These are phyloP conservation scores for Umbilicus rupestris DNA, from an alignment of 164 flowering plant genomes.

Conservation along the genomic window DNA sequence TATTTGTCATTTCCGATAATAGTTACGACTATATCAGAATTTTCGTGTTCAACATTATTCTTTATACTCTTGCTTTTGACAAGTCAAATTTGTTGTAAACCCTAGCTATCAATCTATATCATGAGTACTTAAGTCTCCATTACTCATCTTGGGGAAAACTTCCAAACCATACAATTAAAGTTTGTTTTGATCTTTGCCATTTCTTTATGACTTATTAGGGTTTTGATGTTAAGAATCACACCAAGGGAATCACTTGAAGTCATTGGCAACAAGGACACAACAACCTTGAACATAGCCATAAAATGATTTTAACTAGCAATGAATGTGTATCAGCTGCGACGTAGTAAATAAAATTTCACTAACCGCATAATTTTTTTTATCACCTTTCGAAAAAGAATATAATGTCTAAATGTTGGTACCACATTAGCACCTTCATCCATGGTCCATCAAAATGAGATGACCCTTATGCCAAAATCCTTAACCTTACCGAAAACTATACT, in stretches of 20 bases:
- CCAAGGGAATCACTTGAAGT: neutral
- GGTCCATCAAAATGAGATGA: neutral
- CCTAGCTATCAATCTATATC: neutral
- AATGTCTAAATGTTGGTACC: neutral
- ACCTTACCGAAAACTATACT: no score
- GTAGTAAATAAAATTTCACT: no score
- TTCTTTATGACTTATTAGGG: neutral
- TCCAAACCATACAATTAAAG: conserved; percentile 4
- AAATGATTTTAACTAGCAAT: no score
- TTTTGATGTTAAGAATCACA: neutral
- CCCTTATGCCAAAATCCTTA: neutral
- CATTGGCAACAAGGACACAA: neutral
- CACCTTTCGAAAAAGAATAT: neutral
- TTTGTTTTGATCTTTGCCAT: conserved; percentile 4
- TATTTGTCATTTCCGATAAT: no score
- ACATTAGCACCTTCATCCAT: neutral
- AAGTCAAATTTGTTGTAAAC: neutral
- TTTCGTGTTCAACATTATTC: no score
- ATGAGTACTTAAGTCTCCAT: neutral
- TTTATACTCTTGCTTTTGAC: neutral
- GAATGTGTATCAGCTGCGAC: no score
- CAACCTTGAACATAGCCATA: neutral
- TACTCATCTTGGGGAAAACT: neutral
- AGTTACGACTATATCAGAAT: no score
- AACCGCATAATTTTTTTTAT: no score